phyloP scores from a whole-genome alignment of 768 basidiomycete species.

The Naganishia onofrii region DNA sequence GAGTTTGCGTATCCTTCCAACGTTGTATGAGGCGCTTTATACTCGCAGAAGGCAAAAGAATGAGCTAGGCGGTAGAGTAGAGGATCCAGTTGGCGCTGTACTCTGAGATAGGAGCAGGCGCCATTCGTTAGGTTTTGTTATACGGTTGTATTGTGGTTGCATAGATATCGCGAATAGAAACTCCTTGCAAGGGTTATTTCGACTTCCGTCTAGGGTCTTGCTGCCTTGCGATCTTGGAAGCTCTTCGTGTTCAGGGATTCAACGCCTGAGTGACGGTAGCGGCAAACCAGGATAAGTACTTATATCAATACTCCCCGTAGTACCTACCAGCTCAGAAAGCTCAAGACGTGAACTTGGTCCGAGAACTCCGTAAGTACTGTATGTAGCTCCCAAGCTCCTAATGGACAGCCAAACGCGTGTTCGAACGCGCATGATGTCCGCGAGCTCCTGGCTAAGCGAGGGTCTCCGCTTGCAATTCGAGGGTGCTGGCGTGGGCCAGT shows the following conservation, averaged over 20 bases:
- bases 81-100: not conserved
- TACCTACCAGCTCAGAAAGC: too few relatives aligned
- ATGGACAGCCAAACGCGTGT: too few relatives aligned
- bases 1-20: conserved; percentile 86
- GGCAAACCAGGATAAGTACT: too few relatives aligned
- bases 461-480: conserved; percentile 15
- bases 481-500: conserved; percentile 1
- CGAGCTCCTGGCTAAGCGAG: not conserved
- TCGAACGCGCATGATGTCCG: not conserved
- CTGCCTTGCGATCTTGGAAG: too few relatives aligned
- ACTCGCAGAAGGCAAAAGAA: not conserved
- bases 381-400: too few relatives aligned
- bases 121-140: not conserved
- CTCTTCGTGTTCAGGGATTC: too few relatives aligned
- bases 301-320: too few relatives aligned
- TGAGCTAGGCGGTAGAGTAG: not conserved
- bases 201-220: too few relatives aligned
- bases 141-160: conserved; percentile 16
- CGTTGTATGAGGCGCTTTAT: conserved; percentile 56
- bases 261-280: too few relatives aligned
- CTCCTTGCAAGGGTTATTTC: too few relatives aligned
- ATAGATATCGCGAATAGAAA: not conserved
- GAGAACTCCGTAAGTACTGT: too few relatives aligned
- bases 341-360: too few relatives aligned
- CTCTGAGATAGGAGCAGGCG: not conserved